Conservation (phyloP, 2,329 filamentous ascomycete genomes). For the Orbilia blumenaviensis region DNA sequence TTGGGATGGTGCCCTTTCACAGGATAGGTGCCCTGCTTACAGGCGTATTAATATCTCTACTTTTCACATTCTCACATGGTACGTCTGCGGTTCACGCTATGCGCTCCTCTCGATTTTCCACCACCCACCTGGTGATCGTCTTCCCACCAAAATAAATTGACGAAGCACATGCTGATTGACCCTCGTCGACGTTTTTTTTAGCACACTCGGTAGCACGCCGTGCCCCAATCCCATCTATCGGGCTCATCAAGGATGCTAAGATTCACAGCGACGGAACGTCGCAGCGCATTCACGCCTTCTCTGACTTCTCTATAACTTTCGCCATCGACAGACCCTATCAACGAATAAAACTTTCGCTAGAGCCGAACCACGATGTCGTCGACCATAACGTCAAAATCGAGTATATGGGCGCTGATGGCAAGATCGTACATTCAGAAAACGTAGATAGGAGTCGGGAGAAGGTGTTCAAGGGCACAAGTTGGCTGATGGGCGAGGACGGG, state of each 20-base stretch:
- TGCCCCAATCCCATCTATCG: conserved; percentile 79
- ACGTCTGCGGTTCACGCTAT: conserved; percentile 26
- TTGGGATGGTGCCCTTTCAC: conserved; percentile 52
- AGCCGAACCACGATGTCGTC: conserved; percentile 91
- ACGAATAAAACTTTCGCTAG: conserved; percentile 78
- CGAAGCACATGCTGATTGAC: conserved; percentile 18
- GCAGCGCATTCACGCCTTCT: conserved; percentile 79
- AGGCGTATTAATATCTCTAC: conserved; percentile 43
- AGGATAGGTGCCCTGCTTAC: conserved; percentile 50
- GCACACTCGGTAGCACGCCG: conserved; percentile 75
- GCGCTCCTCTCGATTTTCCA: conserved; percentile 9
- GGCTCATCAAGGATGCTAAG: conserved; percentile 75
- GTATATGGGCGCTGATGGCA: conserved; percentile 77
- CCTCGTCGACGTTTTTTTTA: conserved; percentile 58
- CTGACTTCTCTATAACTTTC: conserved; percentile 86
- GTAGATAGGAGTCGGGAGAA: conserved; percentile 78
- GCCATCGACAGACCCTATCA: conserved; percentile 73
- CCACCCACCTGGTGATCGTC: conserved; percentile 1
- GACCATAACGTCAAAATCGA: conserved; percentile 77
- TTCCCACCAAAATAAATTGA: conserved; percentile 1
- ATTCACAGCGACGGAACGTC: conserved; percentile 75
- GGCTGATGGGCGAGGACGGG: conserved; percentile 71
- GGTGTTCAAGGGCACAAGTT: conserved; percentile 83
- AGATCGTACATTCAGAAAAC: conserved; percentile 71
- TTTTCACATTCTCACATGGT: conserved; percentile 48